phyloP scores from a whole-genome alignment of 345 rosid genomes.

The Bretschneidera sinensis region DNA sequence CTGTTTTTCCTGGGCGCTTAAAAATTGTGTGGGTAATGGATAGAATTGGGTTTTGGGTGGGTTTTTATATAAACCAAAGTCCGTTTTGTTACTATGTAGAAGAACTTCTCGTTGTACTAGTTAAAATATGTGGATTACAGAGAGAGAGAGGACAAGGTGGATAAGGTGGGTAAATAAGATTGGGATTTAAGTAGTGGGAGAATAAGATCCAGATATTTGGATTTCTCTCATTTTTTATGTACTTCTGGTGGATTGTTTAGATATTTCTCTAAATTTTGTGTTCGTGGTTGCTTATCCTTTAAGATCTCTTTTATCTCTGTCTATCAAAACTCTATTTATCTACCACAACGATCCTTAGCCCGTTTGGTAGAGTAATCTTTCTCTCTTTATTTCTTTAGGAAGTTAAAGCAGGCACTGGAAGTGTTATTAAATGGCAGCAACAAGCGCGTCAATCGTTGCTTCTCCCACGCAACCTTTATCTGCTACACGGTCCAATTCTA shows the following conservation, averaged over 20 bases:
- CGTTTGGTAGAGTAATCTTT: background rate
- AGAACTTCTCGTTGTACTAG: too few relatives aligned
- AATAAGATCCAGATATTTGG: slow-evolving; percentile 19
- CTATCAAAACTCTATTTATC: background rate
- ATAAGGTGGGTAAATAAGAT: slow-evolving; percentile 8
- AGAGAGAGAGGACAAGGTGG: background rate
- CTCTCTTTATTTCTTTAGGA: background rate
- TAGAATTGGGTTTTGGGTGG: slow-evolving; percentile 6
- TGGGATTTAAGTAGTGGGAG: background rate
- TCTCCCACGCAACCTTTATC: slow-evolving; percentile 36
- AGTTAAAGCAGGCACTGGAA: slow-evolving; percentile 3
- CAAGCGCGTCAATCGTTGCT: slow-evolving; percentile 42
- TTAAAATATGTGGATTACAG: too few relatives aligned
- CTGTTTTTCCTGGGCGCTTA: background rate
- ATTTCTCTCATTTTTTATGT: too few relatives aligned
- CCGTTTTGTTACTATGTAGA: too few relatives aligned
- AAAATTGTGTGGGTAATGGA: background rate
- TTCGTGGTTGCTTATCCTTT: slow-evolving; percentile 5
- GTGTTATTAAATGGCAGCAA: slow-evolving; percentile 34
- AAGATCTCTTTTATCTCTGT: background rate
- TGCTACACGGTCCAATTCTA: slow-evolving; percentile 16
- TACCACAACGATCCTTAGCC: background rate
- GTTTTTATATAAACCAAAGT: background rate
- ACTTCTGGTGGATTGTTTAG: background rate
- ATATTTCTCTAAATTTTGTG: slow-evolving; percentile 16